Percentiles rank a stretch among this genome's conserved stretches.
These are phyloP conservation scores for Colletotrichum destructivum DNA, from an alignment of 2,329 filamentous ascomycete species.

Conservation along the genomic window DNA sequence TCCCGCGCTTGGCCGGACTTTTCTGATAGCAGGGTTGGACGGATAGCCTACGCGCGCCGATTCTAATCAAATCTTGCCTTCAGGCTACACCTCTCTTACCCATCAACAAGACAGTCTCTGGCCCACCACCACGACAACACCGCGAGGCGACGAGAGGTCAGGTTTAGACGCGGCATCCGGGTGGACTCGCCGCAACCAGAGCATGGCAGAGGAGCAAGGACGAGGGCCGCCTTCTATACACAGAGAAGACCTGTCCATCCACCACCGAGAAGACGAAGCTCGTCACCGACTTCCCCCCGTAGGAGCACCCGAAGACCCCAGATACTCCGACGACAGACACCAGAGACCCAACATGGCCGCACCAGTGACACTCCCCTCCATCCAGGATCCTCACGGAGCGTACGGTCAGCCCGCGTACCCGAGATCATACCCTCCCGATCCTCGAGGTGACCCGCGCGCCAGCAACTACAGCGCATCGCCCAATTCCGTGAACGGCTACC, in stretches of 20 bases:
- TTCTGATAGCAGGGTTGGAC: conserved; percentile 25
- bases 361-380: conserved; percentile 64
- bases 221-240: conserved; percentile 43
- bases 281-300: conserved; percentile 36
- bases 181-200: conserved; percentile 39
- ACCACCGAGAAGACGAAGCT: conserved; percentile 41
- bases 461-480: conserved; percentile 57
- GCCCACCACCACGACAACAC: conserved; percentile 15
- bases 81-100: conserved; percentile 1
- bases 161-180: conserved; percentile 30
- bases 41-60: conserved; percentile 21
- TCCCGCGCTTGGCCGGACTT: conserved; percentile 27
- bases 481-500: conserved; percentile 63
- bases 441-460: conserved; percentile 50
- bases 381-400: conserved; percentile 60
- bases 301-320: conserved; percentile 37
- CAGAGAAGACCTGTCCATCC: conserved; percentile 39
- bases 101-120: conserved; percentile 1
- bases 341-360: conserved; percentile 60
- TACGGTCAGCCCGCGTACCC: conserved; percentile 54
- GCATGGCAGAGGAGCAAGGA: conserved; percentile 45
- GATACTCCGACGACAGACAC: conserved; percentile 57
- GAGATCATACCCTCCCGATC: conserved; percentile 58
- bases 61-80: background rate
- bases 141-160: conserved; percentile 31